Conservation (phyloP, 345 rosid genomes). For the Acer saccharum region DNA sequence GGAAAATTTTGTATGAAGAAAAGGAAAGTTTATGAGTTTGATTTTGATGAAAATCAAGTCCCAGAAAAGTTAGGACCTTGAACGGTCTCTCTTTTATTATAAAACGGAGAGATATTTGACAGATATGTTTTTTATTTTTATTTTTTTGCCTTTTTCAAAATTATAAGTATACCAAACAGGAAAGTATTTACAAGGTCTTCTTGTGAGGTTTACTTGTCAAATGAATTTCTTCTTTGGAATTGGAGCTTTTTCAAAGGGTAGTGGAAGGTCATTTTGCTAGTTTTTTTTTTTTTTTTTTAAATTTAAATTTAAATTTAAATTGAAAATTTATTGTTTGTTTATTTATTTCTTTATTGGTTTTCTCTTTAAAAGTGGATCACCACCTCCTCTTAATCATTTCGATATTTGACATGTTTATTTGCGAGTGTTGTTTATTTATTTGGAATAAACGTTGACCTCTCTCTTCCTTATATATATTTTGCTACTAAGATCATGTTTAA, state of each 20-base stretch:
- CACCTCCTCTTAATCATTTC: neutral
- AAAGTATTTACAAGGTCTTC: neutral
- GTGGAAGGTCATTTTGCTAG: neutral
- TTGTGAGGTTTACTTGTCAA: slow-evolving; percentile 3
- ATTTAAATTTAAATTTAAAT: too few relatives aligned
- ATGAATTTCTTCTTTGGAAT: neutral
- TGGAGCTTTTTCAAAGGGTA: neutral
- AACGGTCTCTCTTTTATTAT: neutral
- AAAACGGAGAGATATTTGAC: neutral
- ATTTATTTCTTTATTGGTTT: neutral
- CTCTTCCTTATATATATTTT: neutral
- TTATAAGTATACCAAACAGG: neutral
- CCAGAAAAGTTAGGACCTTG: neutral
- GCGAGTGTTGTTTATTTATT: neutral
- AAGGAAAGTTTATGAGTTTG: neutral
- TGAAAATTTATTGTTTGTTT: neutral
- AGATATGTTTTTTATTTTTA: neutral
- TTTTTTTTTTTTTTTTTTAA: neutral
- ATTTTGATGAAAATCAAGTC: neutral
- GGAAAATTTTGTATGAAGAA: neutral
- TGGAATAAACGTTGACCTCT: neutral
- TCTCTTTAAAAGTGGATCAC: neutral
- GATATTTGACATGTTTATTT: neutral
- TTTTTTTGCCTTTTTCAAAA: neutral
- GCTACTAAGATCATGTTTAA: too few relatives aligned